A percentile compares a stretch with the other conserved stretches of the same genome.
These are phyloP conservation scores for Shiraia bambusicola DNA, from an alignment of 2,329 filamentous ascomycete genomes.

Conservation along the genomic window DNA sequence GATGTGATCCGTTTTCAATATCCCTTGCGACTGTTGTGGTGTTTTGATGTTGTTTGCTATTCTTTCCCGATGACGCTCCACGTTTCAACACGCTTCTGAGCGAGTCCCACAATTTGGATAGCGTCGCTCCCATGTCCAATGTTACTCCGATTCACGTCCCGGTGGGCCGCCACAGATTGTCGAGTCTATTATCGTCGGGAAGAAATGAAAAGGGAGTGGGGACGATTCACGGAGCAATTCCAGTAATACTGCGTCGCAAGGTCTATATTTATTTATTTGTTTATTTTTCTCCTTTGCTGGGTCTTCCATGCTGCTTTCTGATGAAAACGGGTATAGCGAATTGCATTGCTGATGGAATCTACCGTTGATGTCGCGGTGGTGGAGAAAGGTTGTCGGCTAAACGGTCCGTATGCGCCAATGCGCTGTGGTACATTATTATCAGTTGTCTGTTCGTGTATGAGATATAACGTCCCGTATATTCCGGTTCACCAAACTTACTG, in stretches of 20 bases:
- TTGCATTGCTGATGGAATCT: conserved; percentile 21
- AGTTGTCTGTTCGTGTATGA: neutral
- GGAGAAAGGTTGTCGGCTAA: conserved; percentile 21
- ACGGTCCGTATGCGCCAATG: conserved; percentile 29
- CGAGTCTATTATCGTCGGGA: neutral
- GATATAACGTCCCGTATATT: conserved; percentile 8
- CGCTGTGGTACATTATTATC: conserved; percentile 6
- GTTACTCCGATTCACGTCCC: conserved; percentile 26
- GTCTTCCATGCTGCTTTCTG: conserved; percentile 9
- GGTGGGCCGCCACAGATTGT: conserved; percentile 21
- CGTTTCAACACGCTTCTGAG: conserved; percentile 23
- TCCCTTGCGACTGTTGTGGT: conserved; percentile 13
- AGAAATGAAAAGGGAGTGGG: neutral
- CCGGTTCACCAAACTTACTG: conserved; percentile 1
- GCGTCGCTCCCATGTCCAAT: conserved; percentile 27
- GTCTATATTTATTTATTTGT: conserved; percentile 16
- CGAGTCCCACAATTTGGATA: conserved; percentile 40
- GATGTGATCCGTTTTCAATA: conserved; percentile 18
- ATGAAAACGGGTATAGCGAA: conserved; percentile 31
- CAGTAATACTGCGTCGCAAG: conserved; percentile 2
- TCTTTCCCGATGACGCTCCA: conserved; percentile 12
- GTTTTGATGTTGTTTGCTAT: conserved; percentile 14
- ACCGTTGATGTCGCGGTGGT: conserved; percentile 20
- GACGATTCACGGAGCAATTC: conserved; percentile 1
- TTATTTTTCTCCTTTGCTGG: conserved; percentile 3